Base-by-base conservation (phyloP, 768 basidiomycete genomes). In the Macrolepiota albuminosa region DNA sequence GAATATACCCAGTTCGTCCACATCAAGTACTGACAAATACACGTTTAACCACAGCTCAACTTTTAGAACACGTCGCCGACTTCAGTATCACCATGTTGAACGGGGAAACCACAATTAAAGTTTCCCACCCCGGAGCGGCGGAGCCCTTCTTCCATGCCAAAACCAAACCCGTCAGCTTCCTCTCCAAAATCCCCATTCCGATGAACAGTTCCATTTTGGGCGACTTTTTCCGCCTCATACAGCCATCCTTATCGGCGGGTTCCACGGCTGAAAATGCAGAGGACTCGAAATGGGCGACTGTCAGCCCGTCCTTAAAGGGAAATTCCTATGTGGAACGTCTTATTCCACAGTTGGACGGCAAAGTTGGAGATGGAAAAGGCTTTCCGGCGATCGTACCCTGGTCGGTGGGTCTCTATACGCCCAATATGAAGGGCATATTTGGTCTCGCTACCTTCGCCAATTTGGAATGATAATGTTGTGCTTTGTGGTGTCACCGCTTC, bases 1-100 rank as follows among this genome's bases (percentile, higher is more conserved):
- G 74, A 73, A 74, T 54, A 72, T 72, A 16, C 71, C 73, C 0
- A 75, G 74, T 75, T 13, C 18, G 45, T 36, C 39, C 40, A 49
- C 29, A 18, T 39, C 52, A 16, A 6, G 36, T 3, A 21, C 24
- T 7, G n/a, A 26, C 4, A 29, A 26, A 29, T 29, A 6, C 11
- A 14, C 29, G 6, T 37, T 11, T 40, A 14, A 31, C 18, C 37
- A 21, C 29, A 50, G 7, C n/a, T 13, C 29, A 4, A 55, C 16
- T n/a, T 39, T 13, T 52, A 75, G 74, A 74, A 60, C 67, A 67
- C 36, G 61, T 72, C 16, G 73, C 73, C 31, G 56, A 68, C 13
- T 74, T 75, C 37, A 57, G 63, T 58, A 70, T 71, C 61, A 64
- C 46, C 7, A 46, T 59, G 4, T 49, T 64, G 3, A 46, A 63